Evolutionary conservation across 768 basidiomycete genomes (phyloP), one percentile per base, ranked within the genome.

Genomic region (Gloeopeniophorella convolvens): DNA sequence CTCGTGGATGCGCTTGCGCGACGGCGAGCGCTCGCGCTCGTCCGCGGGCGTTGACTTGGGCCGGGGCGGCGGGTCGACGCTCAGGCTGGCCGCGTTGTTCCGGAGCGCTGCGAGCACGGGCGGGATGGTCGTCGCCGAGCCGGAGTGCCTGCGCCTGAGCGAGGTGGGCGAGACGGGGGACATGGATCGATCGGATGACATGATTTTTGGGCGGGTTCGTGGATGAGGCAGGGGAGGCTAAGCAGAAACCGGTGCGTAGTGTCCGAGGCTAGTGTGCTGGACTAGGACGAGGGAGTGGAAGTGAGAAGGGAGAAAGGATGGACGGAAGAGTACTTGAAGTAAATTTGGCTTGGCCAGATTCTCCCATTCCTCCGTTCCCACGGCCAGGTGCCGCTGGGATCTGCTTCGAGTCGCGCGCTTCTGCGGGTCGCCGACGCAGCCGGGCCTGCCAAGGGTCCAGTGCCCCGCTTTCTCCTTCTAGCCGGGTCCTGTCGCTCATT

Each of bases 11-110:
- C 47, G 58, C 46, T 71, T 31, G 77, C 70, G 37, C 73, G 69
- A 36, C 71, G 72, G 42, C 68, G 74, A 5, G 68, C 47, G 68
- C 1, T 75, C 76, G 3, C 82, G 74, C 58, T 85, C 82, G 24
- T 80, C 70, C 8, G 70, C 73, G 2, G 85, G 85, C 0, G 85
- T 83, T 12, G 83, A 85, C 63, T 88, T 85, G 16, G 85, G 85
- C 16, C 85, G 75, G 3, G 82, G 83, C 6, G 80, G 81, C 5
- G 80, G 78, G 30, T 65, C 59, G 1, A 69, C 60, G 20, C 77
- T 58, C 6, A 55, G 51, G 37, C 50, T 20, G 33, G 66, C n/a
- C n/a, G n/a, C 62, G n/a, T 48, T 55, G 52, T 45, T 51, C 54
- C 59, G 45, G 57, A 61, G 37, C 42, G 10, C 49, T 45, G 63